Conservation (phyloP, 108 stramenopile genomes). For the Licmophora abbreviata region DNA sequence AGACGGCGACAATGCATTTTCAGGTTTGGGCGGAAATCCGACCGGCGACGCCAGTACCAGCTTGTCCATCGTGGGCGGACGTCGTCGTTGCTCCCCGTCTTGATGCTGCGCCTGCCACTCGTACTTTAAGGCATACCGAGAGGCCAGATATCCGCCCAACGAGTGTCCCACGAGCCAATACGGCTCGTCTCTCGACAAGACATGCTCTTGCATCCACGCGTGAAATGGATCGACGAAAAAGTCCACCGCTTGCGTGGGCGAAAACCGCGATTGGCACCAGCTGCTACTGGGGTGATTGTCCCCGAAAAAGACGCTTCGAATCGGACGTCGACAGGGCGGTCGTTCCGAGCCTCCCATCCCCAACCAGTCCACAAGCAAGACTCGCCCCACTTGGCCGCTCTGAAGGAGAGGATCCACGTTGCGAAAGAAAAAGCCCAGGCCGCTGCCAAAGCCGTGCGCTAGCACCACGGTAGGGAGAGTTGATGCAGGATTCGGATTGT, state of each 20-base stretch:
- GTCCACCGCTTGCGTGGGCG: constrained; percentile 19
- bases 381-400: constrained; percentile 24
- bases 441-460: constrained; percentile 39
- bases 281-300: constrained; percentile 9
- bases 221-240: constrained; percentile 40
- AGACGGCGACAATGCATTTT: constrained; percentile 15
- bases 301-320: constrained; percentile 5
- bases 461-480: constrained; percentile 21
- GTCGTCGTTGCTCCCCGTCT: too few species aligned
- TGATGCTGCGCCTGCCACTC: background rate
- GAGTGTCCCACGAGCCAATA: constrained; percentile 38
- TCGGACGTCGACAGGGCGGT: constrained; percentile 30
- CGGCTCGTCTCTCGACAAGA: background rate
- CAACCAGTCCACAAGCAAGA: constrained; percentile 34
- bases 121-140: constrained; percentile 26
- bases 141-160: constrained; percentile 38
- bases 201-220: constrained; percentile 8
- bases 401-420: constrained; percentile 27
- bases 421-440: constrained; percentile 32
- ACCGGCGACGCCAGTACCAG: constrained; percentile 36
- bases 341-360: constrained; percentile 36
- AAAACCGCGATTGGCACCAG: constrained; percentile 21
- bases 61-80: constrained; percentile 20
- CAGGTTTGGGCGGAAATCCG: constrained; percentile 22
- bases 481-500: background rate